Conservation (phyloP, 1,284 basidiomycete genomes). For the Earliella scabrosa region DNA sequence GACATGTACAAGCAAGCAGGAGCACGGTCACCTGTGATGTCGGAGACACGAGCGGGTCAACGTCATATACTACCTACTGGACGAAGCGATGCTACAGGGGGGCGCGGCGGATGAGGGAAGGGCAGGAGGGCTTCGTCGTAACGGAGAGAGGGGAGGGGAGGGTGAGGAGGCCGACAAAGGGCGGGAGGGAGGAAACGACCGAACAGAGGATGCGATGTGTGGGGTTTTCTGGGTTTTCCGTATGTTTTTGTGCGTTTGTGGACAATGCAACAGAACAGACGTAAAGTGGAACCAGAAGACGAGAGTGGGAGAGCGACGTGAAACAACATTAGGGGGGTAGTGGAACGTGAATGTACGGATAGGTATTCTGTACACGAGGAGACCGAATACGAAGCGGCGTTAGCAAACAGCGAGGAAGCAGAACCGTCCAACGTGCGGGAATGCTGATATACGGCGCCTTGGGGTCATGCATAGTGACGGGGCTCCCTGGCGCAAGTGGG, state of each 20-base stretch:
- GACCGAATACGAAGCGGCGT: conserved; percentile 25
- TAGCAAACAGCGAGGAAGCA: conserved; percentile 26
- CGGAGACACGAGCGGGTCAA: conserved; percentile 27
- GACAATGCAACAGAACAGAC: conserved; percentile 31
- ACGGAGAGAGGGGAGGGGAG: conserved; percentile 19
- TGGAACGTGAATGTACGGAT: conserved; percentile 33
- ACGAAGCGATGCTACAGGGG: conserved; percentile 28
- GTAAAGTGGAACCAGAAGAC: conserved; percentile 33
- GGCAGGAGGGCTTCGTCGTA: conserved; percentile 24
- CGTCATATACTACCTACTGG: conserved; percentile 32
- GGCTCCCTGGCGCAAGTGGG: conserved; percentile 20
- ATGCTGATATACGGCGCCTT: conserved; percentile 26
- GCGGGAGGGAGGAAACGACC: conserved; percentile 28
- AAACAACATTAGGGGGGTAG: conserved; percentile 37
- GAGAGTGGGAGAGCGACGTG: conserved; percentile 35
- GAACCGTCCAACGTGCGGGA: conserved; percentile 29
- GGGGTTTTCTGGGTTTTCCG: conserved; percentile 46
- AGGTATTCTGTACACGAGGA: conserved; percentile 35
- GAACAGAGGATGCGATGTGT: conserved; percentile 32
- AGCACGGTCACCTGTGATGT: conserved; percentile 21
- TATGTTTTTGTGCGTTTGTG: conserved; percentile 50
- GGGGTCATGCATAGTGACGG: conserved; percentile 19
- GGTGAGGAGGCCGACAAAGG: conserved; percentile 21
- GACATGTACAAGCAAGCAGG: conserved; percentile 33
- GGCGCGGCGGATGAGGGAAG: conserved; percentile 6